These are phyloP conservation scores for Penicillium goetzii DNA, from an alignment of 495 filamentous ascomycete species.

Conservation along the genomic window DNA sequence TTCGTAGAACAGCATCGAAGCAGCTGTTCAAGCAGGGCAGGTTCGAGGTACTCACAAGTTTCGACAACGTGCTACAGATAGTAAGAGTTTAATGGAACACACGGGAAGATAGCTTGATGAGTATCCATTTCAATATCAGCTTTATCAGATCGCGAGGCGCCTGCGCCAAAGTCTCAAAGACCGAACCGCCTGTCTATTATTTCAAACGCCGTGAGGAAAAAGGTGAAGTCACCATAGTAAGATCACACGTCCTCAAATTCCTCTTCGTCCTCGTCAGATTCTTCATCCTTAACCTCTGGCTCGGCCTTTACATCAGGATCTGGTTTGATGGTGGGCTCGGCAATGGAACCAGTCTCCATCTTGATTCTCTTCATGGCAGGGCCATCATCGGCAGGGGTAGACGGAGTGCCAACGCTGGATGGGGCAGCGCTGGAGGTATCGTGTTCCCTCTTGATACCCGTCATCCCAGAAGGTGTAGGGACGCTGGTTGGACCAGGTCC, in stretches of 20 bases:
- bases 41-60: neutral
- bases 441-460: conserved; percentile 45
- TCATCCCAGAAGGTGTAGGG: conserved; percentile 25
- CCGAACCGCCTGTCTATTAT: conserved; percentile 6
- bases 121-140: neutral
- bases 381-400: conserved; percentile 43
- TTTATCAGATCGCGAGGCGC: conserved; percentile 12
- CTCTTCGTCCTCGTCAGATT: conserved; percentile 58
- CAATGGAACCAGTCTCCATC: conserved; percentile 23
- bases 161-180: conserved; percentile 18
- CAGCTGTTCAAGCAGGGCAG: neutral
- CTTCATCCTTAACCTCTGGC: conserved; percentile 33
- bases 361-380: conserved; percentile 52
- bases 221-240: neutral
- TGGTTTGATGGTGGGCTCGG: conserved; percentile 36
- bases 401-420: conserved; percentile 49
- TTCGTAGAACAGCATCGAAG: neutral
- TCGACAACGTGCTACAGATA: neutral
- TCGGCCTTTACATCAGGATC: conserved; percentile 24
- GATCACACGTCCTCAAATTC: conserved; percentile 55
- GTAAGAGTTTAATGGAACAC: neutral
- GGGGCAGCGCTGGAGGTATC: conserved; percentile 48
- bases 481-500: conserved; percentile 38
- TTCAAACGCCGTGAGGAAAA: neutral
- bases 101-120: neutral